Percentiles rank a stretch among this genome's conserved stretches.
phyloP scores from a whole-genome alignment of 2,329 filamentous ascomycete genomes.

The Cladosporium halotolerans region DNA sequence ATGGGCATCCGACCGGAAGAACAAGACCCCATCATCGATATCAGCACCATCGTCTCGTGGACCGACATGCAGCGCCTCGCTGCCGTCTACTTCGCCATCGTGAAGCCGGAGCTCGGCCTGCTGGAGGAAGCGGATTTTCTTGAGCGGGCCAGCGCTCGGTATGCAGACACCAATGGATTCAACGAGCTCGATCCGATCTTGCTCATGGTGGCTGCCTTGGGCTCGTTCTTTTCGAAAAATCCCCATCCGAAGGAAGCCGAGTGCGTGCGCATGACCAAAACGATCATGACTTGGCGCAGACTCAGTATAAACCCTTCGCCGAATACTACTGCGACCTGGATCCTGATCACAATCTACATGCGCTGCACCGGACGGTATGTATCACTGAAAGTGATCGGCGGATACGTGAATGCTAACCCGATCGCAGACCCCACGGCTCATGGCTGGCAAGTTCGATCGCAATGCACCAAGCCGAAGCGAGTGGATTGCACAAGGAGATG shows the following conservation, averaged over 20 bases:
- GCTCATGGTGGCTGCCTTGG: conserved; percentile 51
- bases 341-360: conserved; percentile 50
- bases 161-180: conserved; percentile 21
- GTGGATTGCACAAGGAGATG: conserved; percentile 42
- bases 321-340: conserved; percentile 44
- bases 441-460: conserved; percentile 54
- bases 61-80: conserved; percentile 26
- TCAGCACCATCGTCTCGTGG: conserved; percentile 25
- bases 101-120: conserved; percentile 50
- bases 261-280: conserved; percentile 42
- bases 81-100: conserved; percentile 46
- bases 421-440: conserved; percentile 43
- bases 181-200: conserved; percentile 44
- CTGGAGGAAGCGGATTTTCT: conserved; percentile 32
- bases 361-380: conserved; percentile 40
- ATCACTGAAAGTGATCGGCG: no score
- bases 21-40: conserved; percentile 20
- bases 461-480: conserved; percentile 55
- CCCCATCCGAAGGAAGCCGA: conserved; percentile 39
- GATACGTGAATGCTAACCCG: background rate
- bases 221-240: conserved; percentile 46
- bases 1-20: conserved; percentile 29
- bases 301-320: conserved; percentile 27
- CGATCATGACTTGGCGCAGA: conserved; percentile 32
- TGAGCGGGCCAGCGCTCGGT: conserved; percentile 24